Conservation (phyloP, 1,139 yeast genomes). For the Hanseniaspora uvarum region DNA sequence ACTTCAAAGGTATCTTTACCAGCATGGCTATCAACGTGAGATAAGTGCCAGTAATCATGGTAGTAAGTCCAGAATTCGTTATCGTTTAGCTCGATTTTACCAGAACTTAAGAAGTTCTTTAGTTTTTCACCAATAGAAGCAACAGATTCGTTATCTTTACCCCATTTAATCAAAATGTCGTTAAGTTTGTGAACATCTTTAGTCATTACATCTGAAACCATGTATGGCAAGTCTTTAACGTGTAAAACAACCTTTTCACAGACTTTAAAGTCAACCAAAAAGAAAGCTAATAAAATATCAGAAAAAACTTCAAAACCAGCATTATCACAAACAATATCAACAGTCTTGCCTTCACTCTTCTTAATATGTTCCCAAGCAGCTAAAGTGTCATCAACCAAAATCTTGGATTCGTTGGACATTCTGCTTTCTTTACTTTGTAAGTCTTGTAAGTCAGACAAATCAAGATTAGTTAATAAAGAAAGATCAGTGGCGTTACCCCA, state of each 20-base stretch:
- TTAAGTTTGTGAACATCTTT: slow-evolving; percentile 60
- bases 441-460: slow-evolving; percentile 77
- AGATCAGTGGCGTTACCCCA: slow-evolving; percentile 99
- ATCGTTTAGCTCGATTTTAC: slow-evolving; percentile 48
- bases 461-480: slow-evolving; percentile 73
- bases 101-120: slow-evolving; percentile 39
- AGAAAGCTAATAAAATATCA: slow-evolving; percentile 66
- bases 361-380: slow-evolving; percentile 50
- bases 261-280: slow-evolving; percentile 61
- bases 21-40: slow-evolving; percentile 33
- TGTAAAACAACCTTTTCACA: slow-evolving; percentile 62
- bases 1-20: slow-evolving; percentile 48
- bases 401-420: slow-evolving; percentile 70
- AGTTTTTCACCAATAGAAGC: slow-evolving; percentile 42
- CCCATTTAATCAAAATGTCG: slow-evolving; percentile 39
- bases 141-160: slow-evolving; percentile 24
- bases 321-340: slow-evolving; percentile 85
- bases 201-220: slow-evolving; percentile 90
- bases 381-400: slow-evolving; percentile 64
- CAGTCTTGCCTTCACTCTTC: slow-evolving; percentile 32
- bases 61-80: slow-evolving; percentile 81
- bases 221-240: slow-evolving; percentile 90
- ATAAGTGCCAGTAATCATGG: slow-evolving; percentile 60
- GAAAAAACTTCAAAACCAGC: slow-evolving; percentile 92
- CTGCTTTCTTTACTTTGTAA: slow-evolving; percentile 86